Percentiles rank a stretch among this genome's conserved stretches.
phyloP scores from a whole-genome alignment of 192 early-diverging fungal genomes.

The Backusella mclennaniae region DNA sequence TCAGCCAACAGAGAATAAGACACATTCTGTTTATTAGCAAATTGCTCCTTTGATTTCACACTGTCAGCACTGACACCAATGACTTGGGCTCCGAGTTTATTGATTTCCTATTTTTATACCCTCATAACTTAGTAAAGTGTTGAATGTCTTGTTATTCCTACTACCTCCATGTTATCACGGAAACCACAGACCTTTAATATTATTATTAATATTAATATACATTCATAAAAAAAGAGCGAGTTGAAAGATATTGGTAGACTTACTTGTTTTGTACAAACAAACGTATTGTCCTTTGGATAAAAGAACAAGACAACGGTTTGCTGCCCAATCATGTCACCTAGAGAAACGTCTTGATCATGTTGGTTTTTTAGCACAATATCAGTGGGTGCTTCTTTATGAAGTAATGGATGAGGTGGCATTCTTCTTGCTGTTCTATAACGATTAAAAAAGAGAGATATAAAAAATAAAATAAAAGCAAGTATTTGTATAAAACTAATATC shows the following conservation, averaged over 20 bases:
- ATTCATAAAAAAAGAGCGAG: background rate
- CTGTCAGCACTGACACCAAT: conserved; percentile 38
- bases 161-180: conserved; percentile 35
- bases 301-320: conserved; percentile 34
- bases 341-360: conserved; percentile 23
- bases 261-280: conserved; percentile 39
- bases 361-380: conserved; percentile 34
- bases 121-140: no score
- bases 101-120: conserved; percentile 10
- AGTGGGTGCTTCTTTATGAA: conserved; percentile 32
- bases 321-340: conserved; percentile 32
- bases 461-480: background rate
- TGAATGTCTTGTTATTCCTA: no score
- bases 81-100: conserved; percentile 33
- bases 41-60: conserved; percentile 31
- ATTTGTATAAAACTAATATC: background rate
- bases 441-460: conserved; percentile 2
- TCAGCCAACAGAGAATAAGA: conserved; percentile 38
- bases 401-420: conserved; percentile 27
- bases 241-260: background rate
- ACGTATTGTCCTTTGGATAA: conserved; percentile 40
- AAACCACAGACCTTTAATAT: conserved; percentile 36
- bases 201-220: background rate
- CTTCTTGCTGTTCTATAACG: background rate
- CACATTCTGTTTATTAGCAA: conserved; percentile 20